Conservation (phyloP, 352 stramenopile genomes). For the Phytophthora kernoviae region DNA sequence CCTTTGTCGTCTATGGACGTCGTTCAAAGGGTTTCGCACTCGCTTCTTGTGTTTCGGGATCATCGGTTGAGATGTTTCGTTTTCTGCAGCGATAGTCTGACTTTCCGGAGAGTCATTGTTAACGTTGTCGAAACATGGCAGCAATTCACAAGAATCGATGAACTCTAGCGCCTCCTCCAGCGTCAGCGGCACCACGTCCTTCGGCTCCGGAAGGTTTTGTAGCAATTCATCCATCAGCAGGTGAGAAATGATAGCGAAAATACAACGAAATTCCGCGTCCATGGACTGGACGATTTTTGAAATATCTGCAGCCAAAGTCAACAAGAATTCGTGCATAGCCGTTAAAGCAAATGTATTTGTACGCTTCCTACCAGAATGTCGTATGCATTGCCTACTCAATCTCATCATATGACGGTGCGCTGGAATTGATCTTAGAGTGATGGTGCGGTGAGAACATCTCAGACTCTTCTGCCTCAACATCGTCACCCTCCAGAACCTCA, state of each 20-base stretch:
- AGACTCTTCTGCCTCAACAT: constrained; percentile 42
- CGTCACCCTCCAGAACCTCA: constrained; percentile 20
- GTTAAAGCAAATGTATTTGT: constrained; percentile 15
- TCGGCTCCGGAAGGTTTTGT: background rate
- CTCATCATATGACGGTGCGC: constrained; percentile 33
- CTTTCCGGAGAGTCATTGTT: background rate
- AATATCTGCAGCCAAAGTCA: no score
- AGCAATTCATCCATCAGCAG: constrained; percentile 6
- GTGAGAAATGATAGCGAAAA: constrained; percentile 9
- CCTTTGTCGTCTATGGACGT: constrained; percentile 8
- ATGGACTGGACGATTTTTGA: no score
- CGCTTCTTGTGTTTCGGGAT: constrained; percentile 14
- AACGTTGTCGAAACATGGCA: background rate
- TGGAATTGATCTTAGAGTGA: constrained; percentile 40
- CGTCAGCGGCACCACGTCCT: constrained; percentile 5
- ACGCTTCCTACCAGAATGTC: constrained; percentile 1
- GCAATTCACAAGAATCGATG: constrained; percentile 9
- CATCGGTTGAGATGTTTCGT: background rate
- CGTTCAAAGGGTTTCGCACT: constrained; percentile 15
- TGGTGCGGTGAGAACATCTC: constrained; percentile 66
- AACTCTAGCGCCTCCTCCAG: constrained; percentile 18
- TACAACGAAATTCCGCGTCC: no score
- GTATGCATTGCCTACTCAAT: constrained; percentile 17
- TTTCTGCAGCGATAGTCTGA: background rate
- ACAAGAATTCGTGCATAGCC: no score